phyloP scores from a whole-genome alignment of 257 asterid species.

The Fraxinus anomala region DNA sequence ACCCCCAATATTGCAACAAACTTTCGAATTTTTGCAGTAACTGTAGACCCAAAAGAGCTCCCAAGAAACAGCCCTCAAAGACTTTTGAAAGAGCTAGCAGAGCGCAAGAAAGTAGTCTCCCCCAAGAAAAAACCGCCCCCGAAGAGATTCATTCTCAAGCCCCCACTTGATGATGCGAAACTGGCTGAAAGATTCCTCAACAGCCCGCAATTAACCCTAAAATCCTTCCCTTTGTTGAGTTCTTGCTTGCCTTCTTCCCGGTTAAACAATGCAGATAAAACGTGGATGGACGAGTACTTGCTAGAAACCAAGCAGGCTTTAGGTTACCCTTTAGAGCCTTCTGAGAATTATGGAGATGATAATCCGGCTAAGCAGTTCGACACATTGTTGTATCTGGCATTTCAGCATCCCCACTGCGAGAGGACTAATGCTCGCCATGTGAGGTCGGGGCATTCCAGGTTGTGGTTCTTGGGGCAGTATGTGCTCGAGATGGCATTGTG shows the following conservation, averaged over 20 bases:
- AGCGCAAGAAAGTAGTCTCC: conserved; percentile 68
- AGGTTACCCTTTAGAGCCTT: conserved; percentile 88
- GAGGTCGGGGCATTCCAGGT: conserved; percentile 80
- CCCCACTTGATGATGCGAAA: conserved; percentile 77
- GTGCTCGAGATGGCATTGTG: conserved; percentile 83
- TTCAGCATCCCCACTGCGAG: conserved; percentile 91
- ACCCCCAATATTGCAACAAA: conserved; percentile 37
- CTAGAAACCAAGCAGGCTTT: conserved; percentile 89
- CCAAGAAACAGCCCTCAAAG: conserved; percentile 93
- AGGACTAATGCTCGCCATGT: conserved; percentile 86
- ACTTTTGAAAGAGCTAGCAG: conserved; percentile 79
- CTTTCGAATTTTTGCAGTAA: conserved; percentile 52
- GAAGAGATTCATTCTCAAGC: conserved; percentile 73
- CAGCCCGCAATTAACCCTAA: conserved; percentile 85
- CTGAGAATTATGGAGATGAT: conserved; percentile 73
- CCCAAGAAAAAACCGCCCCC: conserved; percentile 79
- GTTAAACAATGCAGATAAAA: conserved; percentile 75
- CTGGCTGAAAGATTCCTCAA: conserved; percentile 83
- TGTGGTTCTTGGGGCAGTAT: conserved; percentile 79
- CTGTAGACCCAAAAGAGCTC: conserved; percentile 76
- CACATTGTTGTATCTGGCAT: conserved; percentile 77
- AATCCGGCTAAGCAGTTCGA: conserved; percentile 92
- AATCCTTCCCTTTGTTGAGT: conserved; percentile 82
- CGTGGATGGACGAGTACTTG: conserved; percentile 89
- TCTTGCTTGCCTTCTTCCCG: conserved; percentile 86